A percentile compares a stretch with the other conserved stretches of the same genome.
Conservation (phyloP, 108 stramenopile species). For the Skeletonema costatum region DNA sequence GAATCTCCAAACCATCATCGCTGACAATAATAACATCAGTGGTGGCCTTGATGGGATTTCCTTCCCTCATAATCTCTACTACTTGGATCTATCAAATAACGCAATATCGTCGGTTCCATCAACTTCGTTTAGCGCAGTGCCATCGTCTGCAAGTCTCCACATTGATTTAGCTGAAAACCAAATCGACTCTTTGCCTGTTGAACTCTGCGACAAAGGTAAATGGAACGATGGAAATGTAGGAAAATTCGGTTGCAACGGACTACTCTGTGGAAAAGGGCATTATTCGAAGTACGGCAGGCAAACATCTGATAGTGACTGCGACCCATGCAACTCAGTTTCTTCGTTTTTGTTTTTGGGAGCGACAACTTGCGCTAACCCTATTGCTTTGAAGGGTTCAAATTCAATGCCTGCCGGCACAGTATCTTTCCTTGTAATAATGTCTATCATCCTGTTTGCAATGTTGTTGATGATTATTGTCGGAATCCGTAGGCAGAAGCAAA, state of each 20-base stretch:
- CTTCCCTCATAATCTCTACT: constrained; percentile 21
- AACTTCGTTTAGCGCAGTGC: constrained; percentile 15
- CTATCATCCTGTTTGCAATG: not conserved
- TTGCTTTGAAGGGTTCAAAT: not conserved
- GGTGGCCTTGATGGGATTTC: constrained; percentile 14
- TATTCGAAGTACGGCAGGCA: constrained; percentile 25
- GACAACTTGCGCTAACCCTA: not conserved
- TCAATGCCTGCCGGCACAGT: not conserved
- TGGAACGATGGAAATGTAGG: constrained; percentile 64
- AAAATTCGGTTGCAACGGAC: constrained; percentile 36
- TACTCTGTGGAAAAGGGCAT: constrained; percentile 40
- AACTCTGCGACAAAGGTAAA: constrained; percentile 16
- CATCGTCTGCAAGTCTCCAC: constrained; percentile 7
- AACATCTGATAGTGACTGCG: constrained; percentile 7
- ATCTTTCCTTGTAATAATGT: constrained; percentile 8
- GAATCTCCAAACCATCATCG: constrained; percentile 32
- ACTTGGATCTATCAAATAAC: constrained; percentile 36
- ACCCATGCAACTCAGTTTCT: constrained; percentile 2
- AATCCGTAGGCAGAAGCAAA: not conserved
- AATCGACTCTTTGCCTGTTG: constrained; percentile 10
- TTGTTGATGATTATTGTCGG: not conserved
- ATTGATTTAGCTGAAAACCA: constrained; percentile 41
- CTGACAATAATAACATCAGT: constrained; percentile 14
- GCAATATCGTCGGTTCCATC: constrained; percentile 18
- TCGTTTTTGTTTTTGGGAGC: not conserved